These are phyloP conservation scores for Leptomonas pyrrhocoris DNA, from an alignment of 208 protist genomes.

Conservation along the genomic window DNA sequence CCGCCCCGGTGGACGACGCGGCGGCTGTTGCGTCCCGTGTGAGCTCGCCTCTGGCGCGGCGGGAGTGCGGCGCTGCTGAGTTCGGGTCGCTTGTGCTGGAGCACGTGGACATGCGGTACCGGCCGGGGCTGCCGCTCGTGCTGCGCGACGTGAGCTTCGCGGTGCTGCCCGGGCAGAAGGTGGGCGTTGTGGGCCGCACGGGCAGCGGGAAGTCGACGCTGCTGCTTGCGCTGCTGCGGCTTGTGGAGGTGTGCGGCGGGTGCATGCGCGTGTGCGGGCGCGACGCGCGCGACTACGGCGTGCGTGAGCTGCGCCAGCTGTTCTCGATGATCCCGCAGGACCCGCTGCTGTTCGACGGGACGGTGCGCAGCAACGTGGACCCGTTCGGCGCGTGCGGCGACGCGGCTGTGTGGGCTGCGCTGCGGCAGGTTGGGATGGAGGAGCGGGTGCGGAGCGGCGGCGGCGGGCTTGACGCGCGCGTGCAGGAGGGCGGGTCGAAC, in stretches of 20 bases:
- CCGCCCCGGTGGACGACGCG: no score
- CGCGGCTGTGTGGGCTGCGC: conserved; percentile 50
- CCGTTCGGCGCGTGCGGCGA: conserved; percentile 48
- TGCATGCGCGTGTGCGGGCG: conserved; percentile 46
- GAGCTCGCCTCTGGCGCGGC: no score
- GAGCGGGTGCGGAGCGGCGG: conserved; percentile 32
- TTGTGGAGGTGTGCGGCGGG: no score
- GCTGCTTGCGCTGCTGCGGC: no score
- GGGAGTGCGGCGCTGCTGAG: not conserved
- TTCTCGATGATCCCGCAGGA: conserved; percentile 89
- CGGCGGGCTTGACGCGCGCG: conserved; percentile 39
- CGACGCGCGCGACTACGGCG: conserved; percentile 38
- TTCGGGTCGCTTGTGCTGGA: conserved; percentile 53
- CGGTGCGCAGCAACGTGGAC: conserved; percentile 78
- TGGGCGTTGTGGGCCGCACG: no score
- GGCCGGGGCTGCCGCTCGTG: no score
- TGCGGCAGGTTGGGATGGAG: conserved; percentile 54
- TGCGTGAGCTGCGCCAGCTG: conserved; percentile 58
- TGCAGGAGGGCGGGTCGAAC: conserved; percentile 69
- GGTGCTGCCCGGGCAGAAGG: no score
- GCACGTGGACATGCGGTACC: conserved; percentile 57
- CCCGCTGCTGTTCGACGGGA: conserved; percentile 82
- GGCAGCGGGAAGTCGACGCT: no score
- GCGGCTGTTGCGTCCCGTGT: no score
- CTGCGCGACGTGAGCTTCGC: no score